Evolutionary conservation across 164 flowering plant genomes (phyloP).

Genomic region (Warburgia ugandensis): DNA sequence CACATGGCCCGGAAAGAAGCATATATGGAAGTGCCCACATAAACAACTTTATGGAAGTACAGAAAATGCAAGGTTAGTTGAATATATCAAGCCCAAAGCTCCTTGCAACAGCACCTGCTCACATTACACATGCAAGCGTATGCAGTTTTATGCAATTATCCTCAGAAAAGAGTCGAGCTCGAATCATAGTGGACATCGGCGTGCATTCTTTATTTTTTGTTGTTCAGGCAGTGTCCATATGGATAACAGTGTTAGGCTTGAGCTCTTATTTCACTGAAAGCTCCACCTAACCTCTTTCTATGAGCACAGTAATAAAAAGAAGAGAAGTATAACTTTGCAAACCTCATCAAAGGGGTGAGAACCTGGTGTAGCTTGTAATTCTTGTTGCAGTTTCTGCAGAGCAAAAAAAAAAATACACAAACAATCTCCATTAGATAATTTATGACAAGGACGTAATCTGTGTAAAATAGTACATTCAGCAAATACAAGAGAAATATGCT

Average conservation of each 20-base stretch:
- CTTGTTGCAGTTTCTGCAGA: constrained; percentile 64
- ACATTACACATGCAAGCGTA: neutral
- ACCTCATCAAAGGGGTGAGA: constrained; percentile 96
- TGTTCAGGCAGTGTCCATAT: no score
- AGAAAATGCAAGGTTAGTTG: no score
- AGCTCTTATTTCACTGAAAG: no score
- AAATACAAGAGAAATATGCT: neutral
- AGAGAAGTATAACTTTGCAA: constrained; percentile 4
- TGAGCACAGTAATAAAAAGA: neutral
- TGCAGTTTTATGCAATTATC: no score
- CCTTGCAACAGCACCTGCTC: neutral
- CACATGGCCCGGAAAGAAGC: no score
- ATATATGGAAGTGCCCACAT: no score
- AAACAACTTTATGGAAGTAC: no score
- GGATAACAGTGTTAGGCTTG: no score
- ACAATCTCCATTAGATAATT: neutral
- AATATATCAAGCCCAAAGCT: no score
- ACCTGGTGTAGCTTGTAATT: constrained; percentile 53
- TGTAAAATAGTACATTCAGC: neutral
- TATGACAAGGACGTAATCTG: neutral
- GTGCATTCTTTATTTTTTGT: no score
- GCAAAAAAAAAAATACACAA: neutral
- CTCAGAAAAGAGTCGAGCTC: no score
- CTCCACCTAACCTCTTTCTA: neutral
- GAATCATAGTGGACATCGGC: no score